Evolutionary conservation across 495 filamentous ascomycete genomes (phyloP).

Genomic region (Parachaetomium inaequale): DNA sequence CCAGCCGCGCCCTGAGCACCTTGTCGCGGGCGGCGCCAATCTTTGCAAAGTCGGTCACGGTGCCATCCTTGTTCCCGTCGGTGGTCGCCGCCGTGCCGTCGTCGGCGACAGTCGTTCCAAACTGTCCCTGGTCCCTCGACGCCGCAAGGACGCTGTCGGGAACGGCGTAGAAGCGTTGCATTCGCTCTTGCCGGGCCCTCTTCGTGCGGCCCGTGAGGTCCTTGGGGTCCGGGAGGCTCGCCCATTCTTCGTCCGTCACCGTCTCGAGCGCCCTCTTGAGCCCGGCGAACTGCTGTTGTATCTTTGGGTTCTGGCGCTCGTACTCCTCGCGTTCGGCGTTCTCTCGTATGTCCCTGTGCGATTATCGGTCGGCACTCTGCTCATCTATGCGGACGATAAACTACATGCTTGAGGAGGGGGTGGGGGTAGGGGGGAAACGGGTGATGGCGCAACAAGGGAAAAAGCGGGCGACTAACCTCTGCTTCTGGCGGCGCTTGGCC

Average conservation of each 20-base stretch:
- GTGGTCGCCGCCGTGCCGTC: constrained; percentile 64
- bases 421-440: background rate
- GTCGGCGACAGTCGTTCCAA: constrained; percentile 79
- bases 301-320: constrained; percentile 95
- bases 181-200: constrained; percentile 72
- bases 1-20: constrained; percentile 84
- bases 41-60: constrained; percentile 96
- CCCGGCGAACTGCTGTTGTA: constrained; percentile 97
- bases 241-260: constrained; percentile 95
- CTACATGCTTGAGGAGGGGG: constrained; percentile 45
- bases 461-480: constrained; percentile 72
- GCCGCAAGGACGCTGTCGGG: constrained; percentile 93
- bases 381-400: constrained; percentile 71
- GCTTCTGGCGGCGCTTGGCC: constrained; percentile 76
- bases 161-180: constrained; percentile 90
- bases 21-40: constrained; percentile 94
- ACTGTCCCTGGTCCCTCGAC: constrained; percentile 71
- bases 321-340: constrained; percentile 86
- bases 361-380: constrained; percentile 81
- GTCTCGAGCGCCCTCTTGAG: constrained; percentile 84
- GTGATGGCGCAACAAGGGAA: constrained; percentile 5
- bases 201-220: constrained; percentile 93
- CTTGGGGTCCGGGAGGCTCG: constrained; percentile 88
- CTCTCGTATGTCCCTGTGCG: constrained; percentile 91
- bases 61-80: constrained; percentile 60